Base-by-base conservation (phyloP, 2,329 filamentous ascomycete genomes). In the Cladobotryum mycophilum region DNA sequence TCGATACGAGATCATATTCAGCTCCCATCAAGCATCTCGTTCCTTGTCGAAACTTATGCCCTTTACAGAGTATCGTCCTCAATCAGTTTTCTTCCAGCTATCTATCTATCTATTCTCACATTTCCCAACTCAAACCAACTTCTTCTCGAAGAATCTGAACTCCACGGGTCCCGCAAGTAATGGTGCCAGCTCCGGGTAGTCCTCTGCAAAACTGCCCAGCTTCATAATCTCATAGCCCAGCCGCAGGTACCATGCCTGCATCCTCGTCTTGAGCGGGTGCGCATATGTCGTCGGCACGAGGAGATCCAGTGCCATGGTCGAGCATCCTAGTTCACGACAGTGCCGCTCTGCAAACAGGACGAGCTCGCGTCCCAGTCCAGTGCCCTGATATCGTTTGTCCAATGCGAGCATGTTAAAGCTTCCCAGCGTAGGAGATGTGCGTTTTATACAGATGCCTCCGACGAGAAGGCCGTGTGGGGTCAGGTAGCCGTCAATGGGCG, bases 321-420 rank as follows among this genome's bases (percentile, higher is more conserved):
- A 58, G 45, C 63, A 66, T 5, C 64, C 63, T 1, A 55, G 47
- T 2, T 55, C 30, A 13, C 59, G 56, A 9, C 61, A 64, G 20
- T 64, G 55, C 0, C 58, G 49, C 45, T 67, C 63, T 8, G 61
- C 63, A 37, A 65, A 67, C 11, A 40, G n/a, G 0, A 57, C 55
- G 20, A 67, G 14, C 25, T 58, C 48, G 3, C 57, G 57, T 5
- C 64, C 64, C 2, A 60, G 11, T 1, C 64, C 64, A 8, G 41
- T 40, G 0, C 64, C 63, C 12, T 56, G 61, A 15, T 61, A 40
- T 6, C 48, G 43, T 0, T 41, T 20, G 12, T 65, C 57, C 3
- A 67, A 41, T 1, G 64, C 59, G 3, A 67, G 41, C 63, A 65
- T 65, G 22, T 60, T 58, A 18, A 67, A 62, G 4, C 57, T 51